Conservation (phyloP, 2,329 filamentous ascomycete genomes). For the Trichoderma harzianum region DNA sequence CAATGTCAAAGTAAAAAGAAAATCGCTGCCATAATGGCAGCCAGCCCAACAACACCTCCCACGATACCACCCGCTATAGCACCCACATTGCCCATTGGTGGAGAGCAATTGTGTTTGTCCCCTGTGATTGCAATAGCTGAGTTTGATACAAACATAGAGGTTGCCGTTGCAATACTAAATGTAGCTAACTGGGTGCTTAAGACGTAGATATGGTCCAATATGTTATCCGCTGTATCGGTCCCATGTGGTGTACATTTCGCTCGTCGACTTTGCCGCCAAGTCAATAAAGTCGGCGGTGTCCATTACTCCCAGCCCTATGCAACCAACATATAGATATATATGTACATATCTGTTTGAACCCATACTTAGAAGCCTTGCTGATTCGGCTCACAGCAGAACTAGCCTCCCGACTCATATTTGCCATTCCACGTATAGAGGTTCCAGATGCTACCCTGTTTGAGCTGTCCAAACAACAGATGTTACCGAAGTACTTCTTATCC, state of each 20-base stretch:
- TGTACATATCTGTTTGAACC: neutral
- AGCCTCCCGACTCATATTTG: neutral
- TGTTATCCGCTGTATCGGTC: neutral
- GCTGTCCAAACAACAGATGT: neutral
- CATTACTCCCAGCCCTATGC: neutral
- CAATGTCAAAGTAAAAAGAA: no score
- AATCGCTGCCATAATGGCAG: no score
- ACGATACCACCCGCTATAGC: neutral
- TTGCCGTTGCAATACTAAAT: neutral
- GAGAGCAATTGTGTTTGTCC: neutral
- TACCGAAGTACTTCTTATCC: neutral
- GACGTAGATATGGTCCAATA: neutral
- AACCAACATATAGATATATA: neutral
- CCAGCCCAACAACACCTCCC: no score
- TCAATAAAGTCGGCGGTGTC: neutral
- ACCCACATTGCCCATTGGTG: neutral
- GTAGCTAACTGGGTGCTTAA: neutral
- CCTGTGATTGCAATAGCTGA: neutral
- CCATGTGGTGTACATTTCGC: neutral
- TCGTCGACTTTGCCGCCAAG: neutral
- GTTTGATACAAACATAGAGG: neutral
- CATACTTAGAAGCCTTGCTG: neutral
- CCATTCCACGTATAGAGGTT: neutral
- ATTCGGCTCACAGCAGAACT: neutral
- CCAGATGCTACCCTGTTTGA: neutral